Evolutionary conservation across 1,284 basidiomycete species (phyloP).

Genomic region (Phylloboletellus chloephorus): DNA sequence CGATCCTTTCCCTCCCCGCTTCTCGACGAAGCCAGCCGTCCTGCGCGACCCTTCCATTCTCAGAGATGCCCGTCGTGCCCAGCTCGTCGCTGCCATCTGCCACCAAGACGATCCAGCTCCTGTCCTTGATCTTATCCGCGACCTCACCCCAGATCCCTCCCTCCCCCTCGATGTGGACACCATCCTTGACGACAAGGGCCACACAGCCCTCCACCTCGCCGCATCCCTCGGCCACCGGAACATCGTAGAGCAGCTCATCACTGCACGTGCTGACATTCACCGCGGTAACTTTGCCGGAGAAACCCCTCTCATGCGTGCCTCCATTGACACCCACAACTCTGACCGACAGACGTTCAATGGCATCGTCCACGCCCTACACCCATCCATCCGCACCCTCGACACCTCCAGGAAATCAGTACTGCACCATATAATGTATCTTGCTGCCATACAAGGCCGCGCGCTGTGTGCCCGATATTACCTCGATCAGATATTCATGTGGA

Average conservation of each 20-base stretch:
- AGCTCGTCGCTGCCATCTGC: slow-evolving; percentile 59
- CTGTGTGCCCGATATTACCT: slow-evolving; percentile 88
- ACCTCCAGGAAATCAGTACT: slow-evolving; percentile 84
- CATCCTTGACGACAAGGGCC: slow-evolving; percentile 90
- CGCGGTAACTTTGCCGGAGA: slow-evolving; percentile 93
- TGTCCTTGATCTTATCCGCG: slow-evolving; percentile 61
- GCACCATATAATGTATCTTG: slow-evolving; percentile 92
- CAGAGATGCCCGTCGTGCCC: slow-evolving; percentile 56
- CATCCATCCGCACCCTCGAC: slow-evolving; percentile 86
- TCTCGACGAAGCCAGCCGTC: slow-evolving; percentile 63
- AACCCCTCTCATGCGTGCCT: slow-evolving; percentile 89
- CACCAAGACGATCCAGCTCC: slow-evolving; percentile 59
- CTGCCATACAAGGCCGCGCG: slow-evolving; percentile 86
- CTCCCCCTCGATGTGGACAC: slow-evolving; percentile 63
- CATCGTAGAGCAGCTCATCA: slow-evolving; percentile 64
- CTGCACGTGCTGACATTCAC: slow-evolving; percentile 76
- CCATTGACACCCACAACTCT: slow-evolving; percentile 84
- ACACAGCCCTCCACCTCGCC: slow-evolving; percentile 93
- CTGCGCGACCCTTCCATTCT: slow-evolving; percentile 58
- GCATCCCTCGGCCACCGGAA: slow-evolving; percentile 75
- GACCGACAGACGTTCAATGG: slow-evolving; percentile 74
- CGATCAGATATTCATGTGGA: slow-evolving; percentile 83
- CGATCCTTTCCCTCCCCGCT: slow-evolving; percentile 46
- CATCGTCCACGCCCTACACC: slow-evolving; percentile 60
- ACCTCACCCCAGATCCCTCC: slow-evolving; percentile 47